Evolutionary conservation across 106 monocot species (phyloP).

Genomic region (Amphibolis antarctica): DNA sequence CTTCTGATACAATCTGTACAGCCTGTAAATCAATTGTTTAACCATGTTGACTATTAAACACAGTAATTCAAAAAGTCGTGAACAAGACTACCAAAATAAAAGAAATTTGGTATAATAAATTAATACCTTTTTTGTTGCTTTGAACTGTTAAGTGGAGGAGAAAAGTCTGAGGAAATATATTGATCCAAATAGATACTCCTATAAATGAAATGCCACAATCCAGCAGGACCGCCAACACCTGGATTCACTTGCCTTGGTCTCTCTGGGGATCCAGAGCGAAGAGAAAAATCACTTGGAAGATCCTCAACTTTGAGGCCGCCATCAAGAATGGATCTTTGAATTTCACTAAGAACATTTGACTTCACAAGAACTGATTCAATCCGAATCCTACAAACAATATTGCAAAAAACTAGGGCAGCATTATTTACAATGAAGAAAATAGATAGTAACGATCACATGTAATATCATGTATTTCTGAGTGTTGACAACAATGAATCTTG

Average conservation of each 20-base stretch:
- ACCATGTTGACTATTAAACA: not conserved
- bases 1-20: slow-evolving; percentile 81
- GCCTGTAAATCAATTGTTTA: slow-evolving; percentile 27
- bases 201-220: slow-evolving; percentile 96
- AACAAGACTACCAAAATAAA: not conserved
- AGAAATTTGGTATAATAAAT: not conserved
- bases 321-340: slow-evolving; percentile 69
- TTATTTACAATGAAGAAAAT: too few relatives aligned
- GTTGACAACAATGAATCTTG: too few relatives aligned
- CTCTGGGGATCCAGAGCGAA: slow-evolving; percentile 28
- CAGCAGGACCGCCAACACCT: slow-evolving; percentile 66
- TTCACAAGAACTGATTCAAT: slow-evolving; percentile 69
- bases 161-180: slow-evolving; percentile 88
- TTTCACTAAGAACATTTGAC: slow-evolving; percentile 83
- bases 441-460: too few relatives aligned
- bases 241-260: slow-evolving; percentile 1
- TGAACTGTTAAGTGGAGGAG: slow-evolving; percentile 61
- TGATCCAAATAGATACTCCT: slow-evolving; percentile 79
- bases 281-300: slow-evolving; percentile 55
- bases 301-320: slow-evolving; percentile 80
- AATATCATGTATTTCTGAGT: too few relatives aligned
- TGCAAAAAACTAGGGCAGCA: not conserved
- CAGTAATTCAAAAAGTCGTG: not conserved
- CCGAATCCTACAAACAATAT: slow-evolving; percentile 34
- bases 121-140: slow-evolving; percentile 72